Evolutionary conservation across 441 rosid species (phyloP).

Genomic region (Adansonia rubrostipa): DNA sequence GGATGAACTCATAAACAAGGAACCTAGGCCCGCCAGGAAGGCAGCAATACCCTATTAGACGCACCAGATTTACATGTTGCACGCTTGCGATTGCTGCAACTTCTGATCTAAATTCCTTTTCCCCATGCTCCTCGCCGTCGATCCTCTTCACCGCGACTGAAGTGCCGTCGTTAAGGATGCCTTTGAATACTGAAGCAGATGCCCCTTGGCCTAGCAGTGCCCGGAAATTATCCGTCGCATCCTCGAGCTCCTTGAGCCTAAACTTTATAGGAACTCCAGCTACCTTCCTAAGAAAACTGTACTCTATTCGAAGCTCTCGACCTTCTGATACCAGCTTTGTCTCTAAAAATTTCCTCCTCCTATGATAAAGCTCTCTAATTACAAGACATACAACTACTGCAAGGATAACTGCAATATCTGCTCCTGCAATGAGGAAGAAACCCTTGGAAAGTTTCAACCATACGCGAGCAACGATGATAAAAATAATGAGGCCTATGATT

Average conservation of each 20-base stretch:
- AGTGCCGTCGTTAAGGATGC: slow-evolving; percentile 67
- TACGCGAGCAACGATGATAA: slow-evolving; percentile 50
- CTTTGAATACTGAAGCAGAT: slow-evolving; percentile 74
- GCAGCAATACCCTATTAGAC: slow-evolving; percentile 63
- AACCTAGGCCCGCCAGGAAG: slow-evolving; percentile 54
- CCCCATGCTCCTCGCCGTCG: slow-evolving; percentile 71
- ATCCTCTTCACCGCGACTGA: slow-evolving; percentile 75
- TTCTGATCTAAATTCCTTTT: slow-evolving; percentile 71
- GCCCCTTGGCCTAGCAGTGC: slow-evolving; percentile 66
- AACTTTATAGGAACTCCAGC: slow-evolving; percentile 76
- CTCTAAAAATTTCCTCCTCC: slow-evolving; percentile 47
- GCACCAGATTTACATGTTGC: slow-evolving; percentile 73
- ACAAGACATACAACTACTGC: slow-evolving; percentile 50
- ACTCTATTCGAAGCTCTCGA: slow-evolving; percentile 72
- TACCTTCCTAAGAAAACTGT: slow-evolving; percentile 78
- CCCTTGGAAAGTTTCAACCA: slow-evolving; percentile 56
- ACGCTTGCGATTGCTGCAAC: slow-evolving; percentile 87
- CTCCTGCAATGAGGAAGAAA: slow-evolving; percentile 70
- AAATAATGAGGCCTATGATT: slow-evolving; percentile 39
- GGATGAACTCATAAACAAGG: slow-evolving; percentile 66
- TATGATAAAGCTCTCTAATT: slow-evolving; percentile 51
- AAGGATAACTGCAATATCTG: slow-evolving; percentile 60
- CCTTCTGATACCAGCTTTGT: slow-evolving; percentile 56
- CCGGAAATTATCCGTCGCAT: slow-evolving; percentile 71
- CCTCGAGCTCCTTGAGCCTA: slow-evolving; percentile 65